These are phyloP conservation scores for Ramaria sp. DNA, from an alignment of 768 basidiomycete species.

Conservation along the genomic window DNA sequence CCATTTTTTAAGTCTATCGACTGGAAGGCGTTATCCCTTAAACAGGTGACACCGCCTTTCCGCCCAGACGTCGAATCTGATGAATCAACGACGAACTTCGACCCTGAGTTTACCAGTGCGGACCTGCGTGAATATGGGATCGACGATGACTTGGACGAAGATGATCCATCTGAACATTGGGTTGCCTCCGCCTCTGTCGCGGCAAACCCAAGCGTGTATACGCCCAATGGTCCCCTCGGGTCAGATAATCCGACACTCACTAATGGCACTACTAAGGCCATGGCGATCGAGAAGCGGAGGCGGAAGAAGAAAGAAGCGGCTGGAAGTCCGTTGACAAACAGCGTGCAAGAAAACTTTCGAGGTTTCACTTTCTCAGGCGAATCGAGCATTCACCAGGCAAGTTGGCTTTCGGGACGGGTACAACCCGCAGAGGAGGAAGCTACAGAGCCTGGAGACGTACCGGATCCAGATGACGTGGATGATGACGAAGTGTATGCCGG, in stretches of 20 bases:
- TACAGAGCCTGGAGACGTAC: conserved; percentile 19
- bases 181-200: conserved; percentile 21
- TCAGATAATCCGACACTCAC: conserved; percentile 28
- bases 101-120: conserved; percentile 94
- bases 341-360: conserved; percentile 92
- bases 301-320: conserved; percentile 32
- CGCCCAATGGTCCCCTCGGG: conserved; percentile 71
- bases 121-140: conserved; percentile 64
- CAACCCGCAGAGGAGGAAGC: conserved; percentile 26
- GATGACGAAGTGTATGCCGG: conserved; percentile 55
- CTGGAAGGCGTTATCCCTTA: conserved; percentile 77
- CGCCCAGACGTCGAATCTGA: conserved; percentile 97
- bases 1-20: conserved; percentile 88
- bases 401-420: conserved; percentile 6
- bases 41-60: conserved; percentile 94
- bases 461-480: conserved; percentile 70
- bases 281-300: conserved; percentile 42
- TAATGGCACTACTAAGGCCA: conserved; percentile 21
- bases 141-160: conserved; percentile 33
- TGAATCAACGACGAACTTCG: conserved; percentile 96
- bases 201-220: conserved; percentile 37
- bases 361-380: conserved; percentile 84
- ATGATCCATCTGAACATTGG: conserved; percentile 17
- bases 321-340: conserved; percentile 73
- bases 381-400: conserved; percentile 7